Base-by-base conservation (phyloP, 768 basidiomycete species). In the Xerocomus brunneocitrinus region DNA sequence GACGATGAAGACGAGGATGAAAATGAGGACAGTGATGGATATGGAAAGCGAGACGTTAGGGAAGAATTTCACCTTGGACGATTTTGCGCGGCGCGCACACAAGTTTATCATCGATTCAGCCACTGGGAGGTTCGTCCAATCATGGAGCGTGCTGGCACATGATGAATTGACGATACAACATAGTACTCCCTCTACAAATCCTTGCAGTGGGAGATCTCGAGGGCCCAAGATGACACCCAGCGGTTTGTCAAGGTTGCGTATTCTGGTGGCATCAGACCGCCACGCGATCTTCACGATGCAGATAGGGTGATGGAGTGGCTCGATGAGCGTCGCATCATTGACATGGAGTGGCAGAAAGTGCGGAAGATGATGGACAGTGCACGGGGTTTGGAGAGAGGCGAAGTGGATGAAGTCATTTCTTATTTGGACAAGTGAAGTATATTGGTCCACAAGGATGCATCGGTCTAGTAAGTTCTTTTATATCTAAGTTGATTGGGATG, bases 281-380 rank as follows among this genome's bases (percentile, higher is more conserved):
- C 90, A 0, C 68, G 81, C 38, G 83, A 91, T 60, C 71, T 85
- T 32, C 67, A 74, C 12, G 82, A 91, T 60, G 86, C 85, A n/a
- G 88, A 92, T 61, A 81, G 71, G n/a, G 74, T 91, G 35, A 85
- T 85, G 72, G 86, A 89, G 24, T 91, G 89, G 88, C 76, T 93
- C 9, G 89, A 90, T 55, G 69, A 82, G 55, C 76, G 88, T 34
- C 76, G 78, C 16, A 66, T 88, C 40, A 83, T 91, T 53, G 79
- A 84, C 16, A 71, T 71, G 53, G 83, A 87, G 61, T 91, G 87
- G 87, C 76, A 78, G 52, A 84, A 76, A 59, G 66, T 91, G 47
- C 83, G 87, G 58, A 70, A 74, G 32, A 78, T 91, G 76, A 89
- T 91, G 85, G 84, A 89, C 25, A 78, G 74, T 38, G 87, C 89